These are phyloP conservation scores for Dipodascus geniculatus DNA, from an alignment of 805 yeast genomes.

Conservation along the genomic window DNA sequence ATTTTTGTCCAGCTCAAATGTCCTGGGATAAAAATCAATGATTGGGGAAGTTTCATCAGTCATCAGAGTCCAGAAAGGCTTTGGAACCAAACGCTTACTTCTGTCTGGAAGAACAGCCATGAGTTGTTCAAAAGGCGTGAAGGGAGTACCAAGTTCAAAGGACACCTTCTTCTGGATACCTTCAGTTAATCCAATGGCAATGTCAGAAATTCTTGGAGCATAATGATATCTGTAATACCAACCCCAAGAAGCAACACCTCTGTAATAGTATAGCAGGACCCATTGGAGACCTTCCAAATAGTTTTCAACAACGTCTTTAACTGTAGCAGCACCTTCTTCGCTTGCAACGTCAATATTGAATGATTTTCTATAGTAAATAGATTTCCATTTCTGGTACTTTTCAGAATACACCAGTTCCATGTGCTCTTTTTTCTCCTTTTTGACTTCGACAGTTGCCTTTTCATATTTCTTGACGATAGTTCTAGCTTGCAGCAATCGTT, in stretches of 20 bases:
- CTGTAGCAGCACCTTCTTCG: conserved; percentile 41
- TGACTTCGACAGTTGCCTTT: conserved; percentile 19
- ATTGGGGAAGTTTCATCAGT: conserved; percentile 78
- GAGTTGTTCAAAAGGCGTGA: conserved; percentile 86
- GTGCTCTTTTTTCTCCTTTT: conserved; percentile 28
- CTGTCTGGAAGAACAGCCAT: conserved; percentile 97
- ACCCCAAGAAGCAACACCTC: conserved; percentile 90
- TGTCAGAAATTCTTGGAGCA: conserved; percentile 88
- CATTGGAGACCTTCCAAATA: conserved; percentile 94
- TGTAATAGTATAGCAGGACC: conserved; percentile 86
- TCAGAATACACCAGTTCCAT: conserved; percentile 56
- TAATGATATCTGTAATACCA: conserved; percentile 90
- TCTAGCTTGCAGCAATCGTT: conserved; percentile 48
- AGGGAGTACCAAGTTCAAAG: conserved; percentile 66
- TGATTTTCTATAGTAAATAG: conserved; percentile 73
- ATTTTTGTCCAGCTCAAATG: conserved; percentile 79
- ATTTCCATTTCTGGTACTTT: conserved; percentile 75
- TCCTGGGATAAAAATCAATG: conserved; percentile 78
- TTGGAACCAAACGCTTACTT: conserved; percentile 69
- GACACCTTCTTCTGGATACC: conserved; percentile 37
- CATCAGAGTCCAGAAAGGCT: conserved; percentile 70
- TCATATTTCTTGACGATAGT: conserved; percentile 31
- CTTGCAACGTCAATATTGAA: conserved; percentile 49
- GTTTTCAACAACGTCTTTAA: conserved; percentile 58
- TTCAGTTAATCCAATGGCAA: conserved; percentile 48